Evolutionary conservation across 1,284 basidiomycete genomes (phyloP), one percentile per base, ranked within the genome.

Genomic region (Austroboletus novae-zelandiae): DNA sequence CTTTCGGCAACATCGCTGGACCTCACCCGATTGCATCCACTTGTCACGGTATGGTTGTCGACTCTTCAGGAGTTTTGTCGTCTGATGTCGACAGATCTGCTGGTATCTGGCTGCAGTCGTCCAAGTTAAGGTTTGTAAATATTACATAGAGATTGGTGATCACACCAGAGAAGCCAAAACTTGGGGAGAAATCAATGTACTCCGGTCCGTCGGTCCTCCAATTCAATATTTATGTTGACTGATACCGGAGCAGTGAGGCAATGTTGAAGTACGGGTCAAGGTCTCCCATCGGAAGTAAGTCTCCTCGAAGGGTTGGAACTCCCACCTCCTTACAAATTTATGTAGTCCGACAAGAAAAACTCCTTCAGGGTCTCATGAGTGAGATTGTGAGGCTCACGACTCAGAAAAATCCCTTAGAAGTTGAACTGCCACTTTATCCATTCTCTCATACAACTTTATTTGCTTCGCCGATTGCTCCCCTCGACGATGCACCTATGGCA

Each of bases 71-170:
- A 17, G 29, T 34, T 53, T 50, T 58, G 53, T 44, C 14, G 6
- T 40, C 57, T 51, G 44, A 54, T 51, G 50, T 61, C 53, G 20
- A n/a, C 57, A 91, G 89, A 90, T 91, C 45, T 90, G 89, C 63
- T 91, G 89, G 89, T 91, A 91, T 66, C 78, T 91, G 17, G 89
- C 89, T 6, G 89, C 89, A 23, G 88, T 88, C 5, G 86, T 91
- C 9, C 84, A 89, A 62, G 81, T 91, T 37, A 89, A 91, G 59
- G 73, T 89, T 39, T 91, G 89, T 75, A 90, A 89, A 61, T 83
- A 88, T 61, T 86, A 83, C 62, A 91, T 91, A 54, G 87, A 90
- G 61, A 80, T 79, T 35, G 81, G 83, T 15, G 86, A 91, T 65
- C 72, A 73, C 15, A 79, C 79, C 42, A 73, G 80, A 54, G 89